Base-by-base conservation (phyloP, 2,329 filamentous ascomycete genomes). In the Colletotrichum plurivorum region DNA sequence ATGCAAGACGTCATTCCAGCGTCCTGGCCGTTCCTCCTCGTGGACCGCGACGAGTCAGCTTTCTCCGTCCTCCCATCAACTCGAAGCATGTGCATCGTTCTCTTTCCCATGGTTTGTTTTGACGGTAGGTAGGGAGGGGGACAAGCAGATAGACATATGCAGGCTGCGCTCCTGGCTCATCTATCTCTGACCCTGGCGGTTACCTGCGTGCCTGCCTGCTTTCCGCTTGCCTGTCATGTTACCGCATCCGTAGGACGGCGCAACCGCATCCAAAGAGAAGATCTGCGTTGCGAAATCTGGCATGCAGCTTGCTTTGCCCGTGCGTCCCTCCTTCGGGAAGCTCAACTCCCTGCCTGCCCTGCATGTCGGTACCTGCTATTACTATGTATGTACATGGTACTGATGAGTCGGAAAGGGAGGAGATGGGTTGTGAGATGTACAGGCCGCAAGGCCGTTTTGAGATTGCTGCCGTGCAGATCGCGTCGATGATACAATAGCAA, bases 401-500 rank as follows among this genome's bases (percentile, higher is more conserved):
- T 10, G 31, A 31, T 8, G 27, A 36, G 31, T 36, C 31, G 31
- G 8, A 10, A 36, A 10, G 31, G 31, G 10, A 25, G 22, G 31
- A 36, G 31, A 36, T 36, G 31, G 9, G 8, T 8, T 36, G 31
- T 10, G 10, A 2, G 10, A 10, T 9, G 27, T 9, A 10, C 27
- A 36, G 8, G 31, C 6, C 31, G 31, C 7, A 36, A 36, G 10
- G 10, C 31, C 31, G 31, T 10, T 36, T 36, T 10, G 31, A 36
- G 31, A 36, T 36, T 10, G 9, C n/a, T 22, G 51, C 60, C 18
- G 46, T 49, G 20, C n/a, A 46, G 20, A 51, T 45, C 18, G 41
- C 27, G 54, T 45, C 31, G 48, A 65, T 69, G 66, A 69, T 65
- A 60, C 66, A 55, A 55, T n/a, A 27, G 10, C 54, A 36, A 43